These are phyloP conservation scores for Rhizopus stolonifer DNA, from an alignment of 371 early-diverging fungal species.

Conservation along the genomic window DNA sequence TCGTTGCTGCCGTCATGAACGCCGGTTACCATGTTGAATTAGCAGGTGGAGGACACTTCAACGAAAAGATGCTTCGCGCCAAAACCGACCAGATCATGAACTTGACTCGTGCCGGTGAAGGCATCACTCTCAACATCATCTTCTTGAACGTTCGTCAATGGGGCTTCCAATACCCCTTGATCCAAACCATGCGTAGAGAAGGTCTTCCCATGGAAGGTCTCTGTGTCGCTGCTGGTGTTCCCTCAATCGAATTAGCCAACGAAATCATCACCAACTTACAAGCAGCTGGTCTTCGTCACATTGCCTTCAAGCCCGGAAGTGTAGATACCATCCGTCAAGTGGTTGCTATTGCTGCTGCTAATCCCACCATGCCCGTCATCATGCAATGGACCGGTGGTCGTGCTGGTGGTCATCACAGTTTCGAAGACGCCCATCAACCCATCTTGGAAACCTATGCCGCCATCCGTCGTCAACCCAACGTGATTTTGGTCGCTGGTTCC, in stretches of 20 bases:
- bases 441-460: constrained; percentile 92
- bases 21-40: constrained; percentile 95
- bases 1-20: constrained; percentile 86
- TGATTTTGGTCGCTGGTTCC: constrained; percentile 89
- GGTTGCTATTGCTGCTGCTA: constrained; percentile 84
- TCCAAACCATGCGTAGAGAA: constrained; percentile 85
- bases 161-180: constrained; percentile 94
- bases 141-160: constrained; percentile 94
- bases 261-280: constrained; percentile 79
- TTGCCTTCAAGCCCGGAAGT: constrained; percentile 93
- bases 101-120: constrained; percentile 80
- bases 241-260: constrained; percentile 87
- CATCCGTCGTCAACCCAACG: constrained; percentile 84
- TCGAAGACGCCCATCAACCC: constrained; percentile 94
- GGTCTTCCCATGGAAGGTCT: constrained; percentile 93
- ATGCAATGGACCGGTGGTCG: constrained; percentile 98
- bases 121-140: constrained; percentile 87
- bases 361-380: constrained; percentile 88
- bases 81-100: constrained; percentile 82
- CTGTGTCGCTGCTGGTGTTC: constrained; percentile 92
- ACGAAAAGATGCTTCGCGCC: constrained; percentile 75
- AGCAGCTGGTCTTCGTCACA: constrained; percentile 83
- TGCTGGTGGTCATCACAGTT: constrained; percentile 96
- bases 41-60: constrained; percentile 96
- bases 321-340: constrained; percentile 81